A percentile compares a stretch with the other conserved stretches of the same genome.
Evolutionary conservation across 2,329 filamentous ascomycete species (phyloP).

Genomic region (Aspergillus sp.): DNA sequence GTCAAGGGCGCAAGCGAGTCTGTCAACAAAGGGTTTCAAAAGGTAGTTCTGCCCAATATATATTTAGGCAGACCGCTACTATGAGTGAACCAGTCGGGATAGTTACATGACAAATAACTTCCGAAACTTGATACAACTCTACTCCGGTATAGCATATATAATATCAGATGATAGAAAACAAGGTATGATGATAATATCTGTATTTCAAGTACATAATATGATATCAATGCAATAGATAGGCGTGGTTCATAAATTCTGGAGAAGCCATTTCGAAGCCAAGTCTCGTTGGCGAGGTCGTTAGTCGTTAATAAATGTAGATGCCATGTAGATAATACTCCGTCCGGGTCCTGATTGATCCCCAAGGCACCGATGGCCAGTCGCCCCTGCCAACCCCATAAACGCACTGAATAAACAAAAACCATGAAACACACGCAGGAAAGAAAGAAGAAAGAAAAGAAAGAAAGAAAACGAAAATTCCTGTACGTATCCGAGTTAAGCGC

Average conservation of each 20-base stretch:
- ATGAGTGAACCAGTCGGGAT: no score
- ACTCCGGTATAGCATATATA: not conserved
- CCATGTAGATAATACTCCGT: not conserved
- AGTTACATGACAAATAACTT: not conserved
- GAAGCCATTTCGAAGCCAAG: not conserved
- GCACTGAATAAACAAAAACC: not conserved
- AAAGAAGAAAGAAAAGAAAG: not conserved
- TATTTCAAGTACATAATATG: not conserved
- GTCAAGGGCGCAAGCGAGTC: not conserved
- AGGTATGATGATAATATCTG: not conserved
- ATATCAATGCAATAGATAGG: not conserved
- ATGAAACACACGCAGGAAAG: not conserved
- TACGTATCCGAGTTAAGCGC: slow-evolving; percentile 4
- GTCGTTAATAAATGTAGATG: not conserved
- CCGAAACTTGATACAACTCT: not conserved
- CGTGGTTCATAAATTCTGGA: not conserved
- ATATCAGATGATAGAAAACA: not conserved
- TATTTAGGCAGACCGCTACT: not conserved
- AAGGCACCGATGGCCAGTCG: not conserved
- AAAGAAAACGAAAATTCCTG: not conserved
- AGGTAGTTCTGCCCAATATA: not conserved
- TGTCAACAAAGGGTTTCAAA: not conserved
- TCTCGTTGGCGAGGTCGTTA: not conserved
- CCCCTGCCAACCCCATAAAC: not conserved
- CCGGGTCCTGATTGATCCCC: not conserved